Percentiles rank a stretch among this genome's conserved stretches.
phyloP scores from a whole-genome alignment of 345 rosid genomes.

The Euphorbia pulcherrima region DNA sequence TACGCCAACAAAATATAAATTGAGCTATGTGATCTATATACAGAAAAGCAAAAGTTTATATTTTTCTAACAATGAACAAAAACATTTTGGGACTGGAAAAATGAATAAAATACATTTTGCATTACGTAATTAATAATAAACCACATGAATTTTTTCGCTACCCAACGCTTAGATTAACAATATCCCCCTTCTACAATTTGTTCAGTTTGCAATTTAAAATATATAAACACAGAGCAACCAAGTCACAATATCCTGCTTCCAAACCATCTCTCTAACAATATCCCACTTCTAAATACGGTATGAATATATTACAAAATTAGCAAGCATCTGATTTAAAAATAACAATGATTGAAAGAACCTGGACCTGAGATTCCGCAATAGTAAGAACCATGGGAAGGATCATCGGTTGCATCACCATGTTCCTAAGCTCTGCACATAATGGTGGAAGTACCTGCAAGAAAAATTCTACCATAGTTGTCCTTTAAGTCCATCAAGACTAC shows the following conservation, averaged over 20 bases:
- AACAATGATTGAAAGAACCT: constrained; percentile 13
- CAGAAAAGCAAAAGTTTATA: neutral
- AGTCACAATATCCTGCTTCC: neutral
- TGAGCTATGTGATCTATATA: neutral
- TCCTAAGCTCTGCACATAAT: constrained; percentile 96
- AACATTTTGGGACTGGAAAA: neutral
- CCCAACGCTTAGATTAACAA: neutral
- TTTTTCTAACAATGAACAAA: neutral
- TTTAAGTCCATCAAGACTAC: neutral
- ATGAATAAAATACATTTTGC: neutral
- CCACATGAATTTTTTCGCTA: neutral
- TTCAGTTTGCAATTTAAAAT: too few relatives aligned
- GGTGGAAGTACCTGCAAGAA: constrained; percentile 90
- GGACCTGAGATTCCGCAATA: constrained; percentile 93
- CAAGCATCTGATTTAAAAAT: constrained; percentile 1
- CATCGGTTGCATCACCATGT: constrained; percentile 92
- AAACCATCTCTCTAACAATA: too few relatives aligned
- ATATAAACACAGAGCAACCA: too few relatives aligned
- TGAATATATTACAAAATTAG: neutral
- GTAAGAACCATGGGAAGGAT: constrained; percentile 96
- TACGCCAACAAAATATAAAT: neutral
- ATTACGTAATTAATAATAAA: neutral
- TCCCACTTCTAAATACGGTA: constrained; percentile 8
- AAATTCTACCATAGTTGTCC: constrained; percentile 21
- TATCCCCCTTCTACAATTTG: neutral